Evolutionary conservation across 768 basidiomycete species (phyloP).

Genomic region (Trichaptum fuscoviolaceum): DNA sequence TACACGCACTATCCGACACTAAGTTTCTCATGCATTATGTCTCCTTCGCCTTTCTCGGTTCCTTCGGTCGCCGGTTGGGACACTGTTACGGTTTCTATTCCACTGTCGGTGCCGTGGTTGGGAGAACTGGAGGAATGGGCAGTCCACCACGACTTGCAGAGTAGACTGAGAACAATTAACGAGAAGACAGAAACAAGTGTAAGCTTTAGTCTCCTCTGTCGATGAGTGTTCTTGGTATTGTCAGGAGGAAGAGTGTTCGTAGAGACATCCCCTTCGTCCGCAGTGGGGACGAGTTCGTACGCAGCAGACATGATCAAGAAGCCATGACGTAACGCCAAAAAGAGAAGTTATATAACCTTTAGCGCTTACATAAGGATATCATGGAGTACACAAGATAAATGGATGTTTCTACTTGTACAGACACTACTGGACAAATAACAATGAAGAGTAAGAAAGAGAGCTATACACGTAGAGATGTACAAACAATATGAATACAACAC

Average conservation of each 20-base stretch:
- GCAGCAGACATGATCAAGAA: constrained; percentile 3
- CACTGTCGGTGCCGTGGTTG: not conserved
- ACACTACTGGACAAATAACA: constrained; percentile 76
- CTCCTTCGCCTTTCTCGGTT: not conserved
- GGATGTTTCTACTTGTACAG: constrained; percentile 8
- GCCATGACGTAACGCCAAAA: not conserved
- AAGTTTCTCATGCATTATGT: not conserved
- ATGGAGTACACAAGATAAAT: not conserved
- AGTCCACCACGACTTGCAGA: not conserved
- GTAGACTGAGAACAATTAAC: not conserved
- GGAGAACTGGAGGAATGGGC: not conserved
- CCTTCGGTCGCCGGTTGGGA: not conserved
- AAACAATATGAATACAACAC: constrained; percentile 26
- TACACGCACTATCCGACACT: constrained; percentile 3
- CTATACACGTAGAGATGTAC: constrained; percentile 1
- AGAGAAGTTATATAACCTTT: not conserved
- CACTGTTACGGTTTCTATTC: not conserved
- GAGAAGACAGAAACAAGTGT: not conserved
- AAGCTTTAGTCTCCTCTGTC: not conserved
- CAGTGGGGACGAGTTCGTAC: constrained; percentile 2
- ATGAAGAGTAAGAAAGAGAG: constrained; percentile 12
- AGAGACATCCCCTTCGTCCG: not conserved
- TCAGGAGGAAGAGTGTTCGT: not conserved
- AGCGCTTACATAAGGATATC: not conserved
- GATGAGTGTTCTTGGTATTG: not conserved